A percentile compares a stretch with the other conserved stretches of the same genome.
Conservation (phyloP, 192 early-diverging fungal species). For the Gorgonomyces haynaldii region DNA sequence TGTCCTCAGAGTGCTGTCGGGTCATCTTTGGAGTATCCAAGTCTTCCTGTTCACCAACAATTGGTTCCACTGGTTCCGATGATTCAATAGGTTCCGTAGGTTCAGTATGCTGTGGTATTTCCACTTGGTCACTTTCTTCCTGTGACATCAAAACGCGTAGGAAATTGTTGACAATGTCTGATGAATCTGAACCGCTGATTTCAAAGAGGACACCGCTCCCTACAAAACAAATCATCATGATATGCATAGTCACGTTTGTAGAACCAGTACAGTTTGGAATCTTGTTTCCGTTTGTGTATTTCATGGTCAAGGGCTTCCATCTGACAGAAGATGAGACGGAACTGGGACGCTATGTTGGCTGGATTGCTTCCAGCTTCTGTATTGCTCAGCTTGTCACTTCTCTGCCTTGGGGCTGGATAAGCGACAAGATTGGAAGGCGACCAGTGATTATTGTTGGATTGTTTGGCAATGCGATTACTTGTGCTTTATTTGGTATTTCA, state of each 20-base stretch:
- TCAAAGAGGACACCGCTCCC: conserved; percentile 3
- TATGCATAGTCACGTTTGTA: conserved; percentile 12
- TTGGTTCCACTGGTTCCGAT: too few species aligned
- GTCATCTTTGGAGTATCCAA: too few species aligned
- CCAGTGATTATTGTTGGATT: conserved; percentile 74
- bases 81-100: too few species aligned
- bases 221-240: conserved; percentile 4
- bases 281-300: conserved; percentile 75
- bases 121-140: too few species aligned
- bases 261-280: conserved; percentile 64
- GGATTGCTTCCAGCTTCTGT: conserved; percentile 57
- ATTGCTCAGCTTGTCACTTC: conserved; percentile 57
- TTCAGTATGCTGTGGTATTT: too few species aligned
- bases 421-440: conserved; percentile 69
- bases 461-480: conserved; percentile 59
- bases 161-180: neutral
- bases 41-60: too few species aligned
- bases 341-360: conserved; percentile 70
- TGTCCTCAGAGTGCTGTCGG: too few species aligned
- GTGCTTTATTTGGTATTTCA: conserved; percentile 64
- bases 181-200: conserved; percentile 1
- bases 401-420: conserved; percentile 51
- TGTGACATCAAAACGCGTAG: too few species aligned
- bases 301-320: conserved; percentile 64
- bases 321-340: conserved; percentile 44